Percentiles rank a stretch among this genome's conserved stretches.
These are phyloP conservation scores for Pachysandra terminalis DNA, from an alignment of 164 flowering plant species.

Conservation along the genomic window DNA sequence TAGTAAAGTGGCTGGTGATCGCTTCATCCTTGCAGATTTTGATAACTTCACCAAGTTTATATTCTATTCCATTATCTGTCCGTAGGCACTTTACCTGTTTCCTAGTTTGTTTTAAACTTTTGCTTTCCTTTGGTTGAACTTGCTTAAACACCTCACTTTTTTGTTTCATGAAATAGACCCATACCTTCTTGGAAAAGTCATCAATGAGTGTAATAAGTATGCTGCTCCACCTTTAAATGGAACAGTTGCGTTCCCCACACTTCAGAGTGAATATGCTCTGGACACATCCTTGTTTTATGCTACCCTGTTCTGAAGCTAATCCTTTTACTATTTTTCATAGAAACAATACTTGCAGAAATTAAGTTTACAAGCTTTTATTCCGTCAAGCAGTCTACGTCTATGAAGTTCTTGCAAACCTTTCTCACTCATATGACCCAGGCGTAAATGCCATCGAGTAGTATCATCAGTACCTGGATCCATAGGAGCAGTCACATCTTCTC, in stretches of 20 bases:
- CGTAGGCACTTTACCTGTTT: not conserved
- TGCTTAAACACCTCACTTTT: too few relatives aligned
- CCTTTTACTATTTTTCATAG: not conserved
- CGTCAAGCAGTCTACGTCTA: not conserved
- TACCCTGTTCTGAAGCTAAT: not conserved
- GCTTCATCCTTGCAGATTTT: not conserved
- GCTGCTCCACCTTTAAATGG: too few relatives aligned
- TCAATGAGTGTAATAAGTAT: too few relatives aligned
- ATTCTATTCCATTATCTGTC: not conserved
- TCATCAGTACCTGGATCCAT: not conserved
- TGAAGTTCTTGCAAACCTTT: not conserved
- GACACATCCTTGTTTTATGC: not conserved
- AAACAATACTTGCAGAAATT: not conserved
- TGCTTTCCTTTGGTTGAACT: too few relatives aligned
- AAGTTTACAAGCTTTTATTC: not conserved
- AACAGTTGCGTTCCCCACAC: too few relatives aligned
- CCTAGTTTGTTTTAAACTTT: not conserved
- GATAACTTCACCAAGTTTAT: not conserved
- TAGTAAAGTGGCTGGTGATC: not conserved
- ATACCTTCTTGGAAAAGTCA: not conserved
- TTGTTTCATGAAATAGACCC: not conserved
- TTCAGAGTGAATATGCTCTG: too few relatives aligned
- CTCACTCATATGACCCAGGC: not conserved
- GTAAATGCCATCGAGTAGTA: too few relatives aligned
- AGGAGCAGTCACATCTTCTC: not conserved